phyloP scores from a whole-genome alignment of 2,329 filamentous ascomycete genomes.

The Ramichloridium luteum region DNA sequence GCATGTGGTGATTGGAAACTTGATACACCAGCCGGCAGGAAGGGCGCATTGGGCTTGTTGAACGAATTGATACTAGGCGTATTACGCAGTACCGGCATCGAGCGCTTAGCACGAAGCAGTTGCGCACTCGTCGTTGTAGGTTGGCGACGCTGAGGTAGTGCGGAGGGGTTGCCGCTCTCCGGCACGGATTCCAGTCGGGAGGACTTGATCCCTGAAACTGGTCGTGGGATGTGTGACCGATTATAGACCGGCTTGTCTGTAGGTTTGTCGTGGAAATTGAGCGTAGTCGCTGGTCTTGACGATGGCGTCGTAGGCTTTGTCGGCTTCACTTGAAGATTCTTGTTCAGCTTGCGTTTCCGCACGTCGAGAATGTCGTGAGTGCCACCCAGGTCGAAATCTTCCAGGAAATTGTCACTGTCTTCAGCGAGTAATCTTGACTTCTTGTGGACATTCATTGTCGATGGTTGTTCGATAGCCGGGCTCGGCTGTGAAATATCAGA shows the following conservation, averaged over 20 bases:
- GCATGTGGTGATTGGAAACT: constrained; percentile 67
- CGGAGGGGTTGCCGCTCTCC: constrained; percentile 69
- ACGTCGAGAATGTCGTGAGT: constrained; percentile 63
- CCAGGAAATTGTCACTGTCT: constrained; percentile 62
- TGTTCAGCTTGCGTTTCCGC: constrained; percentile 71
- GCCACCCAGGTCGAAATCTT: constrained; percentile 75
- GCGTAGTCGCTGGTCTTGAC: constrained; percentile 59
- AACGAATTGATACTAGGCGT: constrained; percentile 30
- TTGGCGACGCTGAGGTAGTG: constrained; percentile 44
- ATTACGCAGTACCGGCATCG: constrained; percentile 45
- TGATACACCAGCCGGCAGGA: constrained; percentile 65
- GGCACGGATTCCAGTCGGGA: constrained; percentile 85
- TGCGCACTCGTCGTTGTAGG: constrained; percentile 42
- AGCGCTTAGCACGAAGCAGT: constrained; percentile 47
- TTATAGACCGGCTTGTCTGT: constrained; percentile 26
- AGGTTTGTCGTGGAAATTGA: constrained; percentile 79
- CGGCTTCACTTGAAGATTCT: constrained; percentile 80
- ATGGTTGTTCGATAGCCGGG: constrained; percentile 26
- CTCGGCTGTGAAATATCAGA: constrained; percentile 23
- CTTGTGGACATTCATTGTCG: constrained; percentile 26
- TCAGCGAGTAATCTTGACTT: constrained; percentile 23
- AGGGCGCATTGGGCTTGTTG: constrained; percentile 59
- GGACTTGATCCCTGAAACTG: constrained; percentile 41
- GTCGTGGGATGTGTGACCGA: constrained; percentile 65
- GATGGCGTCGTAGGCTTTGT: constrained; percentile 54